Base-by-base conservation (phyloP, 176 grass and related monocot genomes). In the Carex cristatella region DNA sequence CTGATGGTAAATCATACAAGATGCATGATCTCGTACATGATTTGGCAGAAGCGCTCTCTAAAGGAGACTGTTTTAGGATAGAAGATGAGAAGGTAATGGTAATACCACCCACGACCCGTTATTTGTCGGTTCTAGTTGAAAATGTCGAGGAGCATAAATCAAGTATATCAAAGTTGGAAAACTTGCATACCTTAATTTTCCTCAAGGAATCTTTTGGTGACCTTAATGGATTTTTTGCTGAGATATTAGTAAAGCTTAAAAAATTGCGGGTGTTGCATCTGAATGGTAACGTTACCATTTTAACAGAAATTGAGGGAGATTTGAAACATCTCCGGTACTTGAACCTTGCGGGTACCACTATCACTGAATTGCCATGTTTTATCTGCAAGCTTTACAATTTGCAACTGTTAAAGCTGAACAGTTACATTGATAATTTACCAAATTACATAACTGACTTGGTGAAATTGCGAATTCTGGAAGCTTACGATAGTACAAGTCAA, bases 1-100 rank as follows among this genome's bases (percentile, higher is more conserved):
- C 46, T 83, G 62, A 38, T 83, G 11, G 4, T 31, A 83, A 48
- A 65, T 51, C 37, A 53, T 83, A 88, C 12, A 67, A n/a, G 16
- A 84, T 88, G 80, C 81, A 79, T 79, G 81, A 88, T 57, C 65
- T 88, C 13, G 48, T 88, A 49, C 61, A 88, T 58, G 80, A 79
- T 57, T 44, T 88, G 42, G 81, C 81, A 79, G 60, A 79, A 79
- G 51, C 32, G 3, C 59, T 88, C 16, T 83, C 81, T 55, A 78
- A n/a, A 55, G 46, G 33, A 78, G 71, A 79, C 1, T 84, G 69
- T 56, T 58, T 86, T 9, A 81, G 75, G 76, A 70, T 86, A 44
- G 85, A 86, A 79, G 61, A 55, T 69, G 60, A 79, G 6, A 65
- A 57, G 7, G 13, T 12, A 7, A 30, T 37, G 32, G 1, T 70